These are phyloP conservation scores for Oryza coarctata DNA, from an alignment of 176 grass and related monocot genomes.

Conservation along the genomic window DNA sequence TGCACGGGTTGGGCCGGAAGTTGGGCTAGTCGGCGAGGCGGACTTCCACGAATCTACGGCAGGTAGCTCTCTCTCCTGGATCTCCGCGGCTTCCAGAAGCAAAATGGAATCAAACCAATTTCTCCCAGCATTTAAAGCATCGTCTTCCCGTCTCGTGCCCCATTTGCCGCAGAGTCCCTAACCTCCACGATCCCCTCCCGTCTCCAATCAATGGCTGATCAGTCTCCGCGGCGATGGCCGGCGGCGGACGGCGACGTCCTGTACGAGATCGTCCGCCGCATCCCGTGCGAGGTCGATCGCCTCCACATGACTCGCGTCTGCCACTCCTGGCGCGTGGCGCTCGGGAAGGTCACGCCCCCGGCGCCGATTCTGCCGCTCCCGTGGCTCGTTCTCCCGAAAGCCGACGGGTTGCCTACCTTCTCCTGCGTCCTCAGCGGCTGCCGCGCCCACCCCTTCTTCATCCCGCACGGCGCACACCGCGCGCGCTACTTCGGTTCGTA, in stretches of 20 bases:
- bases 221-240: background rate
- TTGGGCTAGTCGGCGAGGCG: too few relatives aligned
- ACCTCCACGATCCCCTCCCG: background rate
- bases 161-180: background rate
- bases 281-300: background rate
- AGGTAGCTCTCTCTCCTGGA: too few relatives aligned
- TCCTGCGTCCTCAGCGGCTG: constrained; percentile 4
- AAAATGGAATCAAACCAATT: too few relatives aligned
- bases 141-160: background rate
- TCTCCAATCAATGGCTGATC: background rate
- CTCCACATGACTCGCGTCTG: background rate
- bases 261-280: background rate
- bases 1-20: too few relatives aligned
- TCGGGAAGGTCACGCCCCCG: constrained; percentile 13
- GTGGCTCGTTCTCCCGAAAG: background rate
- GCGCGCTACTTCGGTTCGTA: constrained; percentile 22
- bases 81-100: too few relatives aligned
- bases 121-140: background rate
- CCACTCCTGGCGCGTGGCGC: background rate
- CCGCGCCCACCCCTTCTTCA: background rate
- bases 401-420: background rate
- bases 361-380: background rate
- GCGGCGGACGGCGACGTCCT: background rate
- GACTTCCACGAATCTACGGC: too few relatives aligned
- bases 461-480: accelerated